Conservation (phyloP, 768 basidiomycete genomes). For the Psilocybe subaeruginosa region DNA sequence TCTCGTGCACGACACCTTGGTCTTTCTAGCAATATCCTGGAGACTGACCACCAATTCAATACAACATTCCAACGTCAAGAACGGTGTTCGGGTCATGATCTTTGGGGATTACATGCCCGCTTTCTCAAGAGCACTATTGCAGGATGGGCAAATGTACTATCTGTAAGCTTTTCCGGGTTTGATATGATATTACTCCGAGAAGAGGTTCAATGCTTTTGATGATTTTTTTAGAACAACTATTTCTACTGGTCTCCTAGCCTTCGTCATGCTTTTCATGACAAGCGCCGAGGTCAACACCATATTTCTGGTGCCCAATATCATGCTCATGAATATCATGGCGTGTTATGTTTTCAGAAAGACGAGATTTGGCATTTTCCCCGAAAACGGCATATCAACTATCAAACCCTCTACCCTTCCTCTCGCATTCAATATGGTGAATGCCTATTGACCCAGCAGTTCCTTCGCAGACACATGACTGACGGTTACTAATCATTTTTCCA, state of each 20-base stretch:
- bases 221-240: neutral
- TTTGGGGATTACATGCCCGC: slow-evolving; percentile 10
- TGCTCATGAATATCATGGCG: no score
- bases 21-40: no score
- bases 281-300: neutral
- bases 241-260: neutral
- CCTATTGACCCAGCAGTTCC: no score
- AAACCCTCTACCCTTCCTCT: neutral
- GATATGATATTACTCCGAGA: no score
- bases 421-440: neutral
- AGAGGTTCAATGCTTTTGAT: no score
- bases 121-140: slow-evolving; percentile 10
- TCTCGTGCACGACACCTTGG: slow-evolving; percentile 10
- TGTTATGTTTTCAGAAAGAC: neutral
- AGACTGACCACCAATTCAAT: no score
- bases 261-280: neutral
- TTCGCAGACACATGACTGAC: no score
- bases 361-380: neutral
- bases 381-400: neutral
- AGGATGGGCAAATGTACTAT: slow-evolving; percentile 14
- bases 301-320: neutral
- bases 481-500: no score
- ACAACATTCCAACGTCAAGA: no score
- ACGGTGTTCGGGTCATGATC: neutral
- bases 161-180: neutral